phyloP scores from a whole-genome alignment of 1,139 yeast species.

The Taphrina sp. region DNA sequence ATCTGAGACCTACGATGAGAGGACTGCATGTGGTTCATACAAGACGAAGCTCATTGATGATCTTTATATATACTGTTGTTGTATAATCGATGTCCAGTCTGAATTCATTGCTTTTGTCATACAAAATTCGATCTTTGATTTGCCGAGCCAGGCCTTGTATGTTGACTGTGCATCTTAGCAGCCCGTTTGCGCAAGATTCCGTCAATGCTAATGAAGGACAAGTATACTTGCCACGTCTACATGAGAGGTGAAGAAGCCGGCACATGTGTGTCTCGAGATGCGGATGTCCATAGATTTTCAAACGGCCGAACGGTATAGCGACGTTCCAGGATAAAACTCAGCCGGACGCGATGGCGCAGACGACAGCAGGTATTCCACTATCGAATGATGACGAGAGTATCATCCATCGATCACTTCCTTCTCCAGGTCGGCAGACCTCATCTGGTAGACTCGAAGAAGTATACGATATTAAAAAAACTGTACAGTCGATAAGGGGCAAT shows the following conservation, averaged over 20 bases:
- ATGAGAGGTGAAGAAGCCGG: no score
- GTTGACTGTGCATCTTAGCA: no score
- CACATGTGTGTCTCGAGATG: no score
- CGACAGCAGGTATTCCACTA: slow-evolving; percentile 12
- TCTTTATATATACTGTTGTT: slow-evolving; percentile 9
- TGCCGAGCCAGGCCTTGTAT: no score
- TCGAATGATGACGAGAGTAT: slow-evolving; percentile 25
- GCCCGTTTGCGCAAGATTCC: no score
- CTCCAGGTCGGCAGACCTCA: neutral
- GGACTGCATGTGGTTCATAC: slow-evolving; percentile 4
- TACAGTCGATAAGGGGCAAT: neutral
- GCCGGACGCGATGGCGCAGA: no score
- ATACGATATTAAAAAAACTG: slow-evolving; percentile 28
- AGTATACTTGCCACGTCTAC: no score
- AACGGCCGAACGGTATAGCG: no score
- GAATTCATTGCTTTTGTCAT: neutral
- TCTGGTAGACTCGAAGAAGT: slow-evolving; percentile 8
- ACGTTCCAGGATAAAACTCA: no score
- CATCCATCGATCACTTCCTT: neutral
- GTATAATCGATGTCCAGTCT: slow-evolving; percentile 14
- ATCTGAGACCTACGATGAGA: neutral
- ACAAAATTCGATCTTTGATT: neutral
- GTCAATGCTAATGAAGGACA: no score
- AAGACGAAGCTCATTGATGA: slow-evolving; percentile 1
- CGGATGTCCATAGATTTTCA: no score